A percentile compares a stretch with the other conserved stretches of the same genome.
Conservation (phyloP, 768 basidiomycete species). For the Suillus variegatus region DNA sequence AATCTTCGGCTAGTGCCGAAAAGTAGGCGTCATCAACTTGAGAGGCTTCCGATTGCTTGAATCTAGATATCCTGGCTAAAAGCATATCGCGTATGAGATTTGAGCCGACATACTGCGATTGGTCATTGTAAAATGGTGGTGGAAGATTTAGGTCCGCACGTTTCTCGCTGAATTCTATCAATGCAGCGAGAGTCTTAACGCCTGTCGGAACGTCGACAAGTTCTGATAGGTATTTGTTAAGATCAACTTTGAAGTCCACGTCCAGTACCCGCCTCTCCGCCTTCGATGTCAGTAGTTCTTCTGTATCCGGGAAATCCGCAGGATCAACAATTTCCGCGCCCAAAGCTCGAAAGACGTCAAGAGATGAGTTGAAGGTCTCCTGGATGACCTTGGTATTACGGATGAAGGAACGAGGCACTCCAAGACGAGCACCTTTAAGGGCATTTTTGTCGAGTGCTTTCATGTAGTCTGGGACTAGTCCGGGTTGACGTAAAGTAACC, state of each 20-base stretch:
- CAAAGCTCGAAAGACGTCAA: constrained; percentile 37
- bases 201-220: constrained; percentile 56
- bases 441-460: constrained; percentile 50
- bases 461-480: constrained; percentile 53
- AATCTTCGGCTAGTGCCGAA: not conserved
- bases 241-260: constrained; percentile 53
- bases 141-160: constrained; percentile 47
- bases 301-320: constrained; percentile 50
- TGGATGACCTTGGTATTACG: constrained; percentile 23
- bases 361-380: constrained; percentile 39
- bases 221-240: constrained; percentile 43
- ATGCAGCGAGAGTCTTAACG: constrained; percentile 54
- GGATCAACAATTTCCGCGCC: constrained; percentile 54
- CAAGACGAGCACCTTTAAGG: constrained; percentile 52
- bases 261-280: constrained; percentile 53
- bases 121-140: constrained; percentile 28
- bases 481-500: constrained; percentile 52
- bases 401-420: constrained; percentile 47
- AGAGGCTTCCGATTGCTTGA: not conserved
- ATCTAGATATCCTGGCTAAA: not conserved
- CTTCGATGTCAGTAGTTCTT: constrained; percentile 42
- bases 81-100: not conserved
- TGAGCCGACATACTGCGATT: constrained; percentile 13
- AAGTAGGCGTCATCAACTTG: not conserved
- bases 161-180: constrained; percentile 54